phyloP scores from a whole-genome alignment of 805 yeast species.

The Sugiyamaella valdiviana region DNA sequence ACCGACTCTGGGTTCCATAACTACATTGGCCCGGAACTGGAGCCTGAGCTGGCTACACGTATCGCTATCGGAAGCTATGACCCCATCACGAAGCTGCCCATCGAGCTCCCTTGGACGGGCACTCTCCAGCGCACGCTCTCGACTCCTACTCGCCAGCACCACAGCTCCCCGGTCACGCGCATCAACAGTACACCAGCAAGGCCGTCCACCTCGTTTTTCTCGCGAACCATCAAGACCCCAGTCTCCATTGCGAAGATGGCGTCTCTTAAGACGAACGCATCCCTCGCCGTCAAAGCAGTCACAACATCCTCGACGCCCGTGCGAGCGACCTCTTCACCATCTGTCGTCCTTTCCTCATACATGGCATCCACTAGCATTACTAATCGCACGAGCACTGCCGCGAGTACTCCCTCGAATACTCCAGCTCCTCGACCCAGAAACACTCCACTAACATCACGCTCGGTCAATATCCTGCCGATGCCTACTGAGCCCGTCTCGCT shows the following conservation, averaged over 20 bases:
- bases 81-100: constrained; percentile 50
- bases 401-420: too few species aligned
- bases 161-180: constrained; percentile 1
- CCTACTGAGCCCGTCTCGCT: background rate
- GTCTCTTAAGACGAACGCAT: too few species aligned
- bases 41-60: constrained; percentile 43
- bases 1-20: constrained; percentile 17
- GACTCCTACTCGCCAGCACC: background rate
- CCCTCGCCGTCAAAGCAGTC: background rate
- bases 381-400: too few species aligned
- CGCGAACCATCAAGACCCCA: background rate
- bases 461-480: background rate
- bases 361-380: background rate
- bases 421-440: background rate
- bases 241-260: too few species aligned
- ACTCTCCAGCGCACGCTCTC: background rate
- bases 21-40: constrained; percentile 33
- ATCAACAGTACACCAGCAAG: constrained; percentile 5
- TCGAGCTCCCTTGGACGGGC: constrained; percentile 21
- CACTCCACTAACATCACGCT: background rate
- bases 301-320: background rate
- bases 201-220: background rate
- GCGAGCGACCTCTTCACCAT: background rate
- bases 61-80: constrained; percentile 62
- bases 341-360: background rate